phyloP scores from a whole-genome alignment of 2,329 filamentous ascomycete genomes.

The Aspergillus tubingensis region DNA sequence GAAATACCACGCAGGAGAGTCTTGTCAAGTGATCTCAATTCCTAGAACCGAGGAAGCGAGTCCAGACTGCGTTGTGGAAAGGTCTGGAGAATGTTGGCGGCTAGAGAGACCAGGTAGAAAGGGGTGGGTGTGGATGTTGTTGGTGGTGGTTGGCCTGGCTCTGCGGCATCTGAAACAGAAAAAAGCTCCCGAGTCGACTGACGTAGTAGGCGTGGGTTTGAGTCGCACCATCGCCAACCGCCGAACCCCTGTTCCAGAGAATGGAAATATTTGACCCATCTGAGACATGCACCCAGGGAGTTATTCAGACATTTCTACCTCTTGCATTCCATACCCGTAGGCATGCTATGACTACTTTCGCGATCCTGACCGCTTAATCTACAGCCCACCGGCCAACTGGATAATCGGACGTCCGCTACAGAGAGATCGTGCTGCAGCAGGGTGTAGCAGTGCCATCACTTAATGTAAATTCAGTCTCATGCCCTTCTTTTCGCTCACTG shows the following conservation, averaged over 20 bases:
- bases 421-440: not conserved
- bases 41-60: not conserved
- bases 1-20: constrained; percentile 3
- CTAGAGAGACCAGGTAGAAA: constrained; percentile 18
- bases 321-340: not conserved
- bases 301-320: not conserved
- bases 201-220: constrained; percentile 17
- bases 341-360: not conserved
- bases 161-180: constrained; percentile 28
- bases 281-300: not conserved
- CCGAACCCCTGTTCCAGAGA: constrained; percentile 5
- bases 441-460: not conserved
- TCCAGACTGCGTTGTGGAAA: constrained; percentile 6
- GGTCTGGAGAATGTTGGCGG: constrained; percentile 12
- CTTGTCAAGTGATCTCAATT: not conserved
- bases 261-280: not conserved
- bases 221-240: constrained; percentile 1
- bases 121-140: constrained; percentile 20
- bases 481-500: not conserved
- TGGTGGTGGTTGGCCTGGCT: constrained; percentile 17
- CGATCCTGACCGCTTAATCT: not conserved
- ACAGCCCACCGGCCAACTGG: not conserved
- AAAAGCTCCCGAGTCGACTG: constrained; percentile 20
- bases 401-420: not conserved
- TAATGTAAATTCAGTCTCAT: not conserved